Evolutionary conservation across 768 basidiomycete genomes (phyloP), one percentile per base, ranked within the genome.

Genomic region (Termitomyces sp.): DNA sequence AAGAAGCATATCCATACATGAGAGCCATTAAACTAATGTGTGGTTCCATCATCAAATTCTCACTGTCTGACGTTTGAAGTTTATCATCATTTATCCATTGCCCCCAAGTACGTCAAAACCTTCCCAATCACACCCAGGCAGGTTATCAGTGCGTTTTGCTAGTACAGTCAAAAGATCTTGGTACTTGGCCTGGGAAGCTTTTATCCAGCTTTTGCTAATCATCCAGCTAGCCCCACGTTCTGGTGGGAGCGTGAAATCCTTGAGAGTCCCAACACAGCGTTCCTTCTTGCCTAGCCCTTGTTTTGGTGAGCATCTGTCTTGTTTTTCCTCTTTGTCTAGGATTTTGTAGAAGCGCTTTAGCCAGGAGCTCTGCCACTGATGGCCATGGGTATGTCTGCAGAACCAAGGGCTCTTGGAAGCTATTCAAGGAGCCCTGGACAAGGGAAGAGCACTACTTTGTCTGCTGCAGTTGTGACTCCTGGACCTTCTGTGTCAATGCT

Each of bases 201-300:
- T 71, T 51, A 84, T 61, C 89, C 89, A 91, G 20, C 79, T 70
- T 64, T 77, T 77, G 69, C 88, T 90, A 60, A 91, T 75, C 89
- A 90, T 91, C 89, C 89, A 91, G 20, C 76, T 74, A 5, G 83
- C 76, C 9, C 85, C 76, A 1, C 86, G n/a, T n/a, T n/a, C n/a
- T n/a, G n/a, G n/a, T n/a, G n/a, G n/a, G n/a, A n/a, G n/a, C n/a
- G n/a, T n/a, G 86, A n/a, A n/a, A n/a, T 58, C 75, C 73, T 10
- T 90, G 2, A 72, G 68, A 40, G 77, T 74, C 0, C 88, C 89
- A 18, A 67, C 63, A 24, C 71, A 69, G 38, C 89, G 82, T 57
- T 80, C 79, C 64, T 76, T 78, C 64, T 80, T 82, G 4, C 84
- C 82, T 4, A 75, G 61, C 8, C 85, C 84, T 16, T 87, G 80